These are phyloP conservation scores for Pythium utonaiense DNA, from an alignment of 352 stramenopile species.

Conservation along the genomic window DNA sequence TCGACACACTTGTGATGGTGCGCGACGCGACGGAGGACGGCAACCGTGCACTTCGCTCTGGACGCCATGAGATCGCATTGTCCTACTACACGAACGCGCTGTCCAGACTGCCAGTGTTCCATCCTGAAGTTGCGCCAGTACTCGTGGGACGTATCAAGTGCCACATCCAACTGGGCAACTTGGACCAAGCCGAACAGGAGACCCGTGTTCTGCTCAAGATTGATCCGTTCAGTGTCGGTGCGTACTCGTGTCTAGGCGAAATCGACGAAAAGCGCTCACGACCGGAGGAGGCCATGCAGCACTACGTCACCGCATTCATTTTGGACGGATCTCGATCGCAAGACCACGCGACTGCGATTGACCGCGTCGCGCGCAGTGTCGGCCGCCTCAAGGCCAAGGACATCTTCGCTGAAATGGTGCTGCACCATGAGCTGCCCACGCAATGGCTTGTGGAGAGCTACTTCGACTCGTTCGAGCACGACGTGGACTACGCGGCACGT, in stretches of 20 bases:
- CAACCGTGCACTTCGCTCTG: conserved; percentile 45
- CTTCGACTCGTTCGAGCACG: conserved; percentile 82
- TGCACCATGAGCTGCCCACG: conserved; percentile 70
- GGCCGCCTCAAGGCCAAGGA: conserved; percentile 61
- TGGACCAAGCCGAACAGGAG: conserved; percentile 40
- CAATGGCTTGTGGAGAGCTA: conserved; percentile 82
- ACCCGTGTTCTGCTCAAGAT: conserved; percentile 47
- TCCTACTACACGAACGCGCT: conserved; percentile 59
- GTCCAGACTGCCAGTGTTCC: conserved; percentile 56
- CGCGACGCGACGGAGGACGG: conserved; percentile 55
- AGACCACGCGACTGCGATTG: conserved; percentile 66
- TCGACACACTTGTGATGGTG: conserved; percentile 44
- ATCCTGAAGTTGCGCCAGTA: conserved; percentile 54
- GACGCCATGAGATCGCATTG: conserved; percentile 50
- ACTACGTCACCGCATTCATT: conserved; percentile 82
- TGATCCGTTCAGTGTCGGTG: conserved; percentile 63
- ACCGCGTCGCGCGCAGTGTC: conserved; percentile 63
- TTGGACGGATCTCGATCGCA: conserved; percentile 70
- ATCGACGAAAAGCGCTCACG: conserved; percentile 52
- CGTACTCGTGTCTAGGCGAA: conserved; percentile 65
- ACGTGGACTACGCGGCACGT: conserved; percentile 55
- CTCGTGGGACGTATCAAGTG: conserved; percentile 60
- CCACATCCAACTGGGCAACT: conserved; percentile 49
- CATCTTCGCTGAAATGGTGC: conserved; percentile 67
- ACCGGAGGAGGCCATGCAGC: conserved; percentile 69